Evolutionary conservation across 331 rosid genomes (phyloP), one percentile per base, ranked within the genome.

Genomic region (Acacia concinna): DNA sequence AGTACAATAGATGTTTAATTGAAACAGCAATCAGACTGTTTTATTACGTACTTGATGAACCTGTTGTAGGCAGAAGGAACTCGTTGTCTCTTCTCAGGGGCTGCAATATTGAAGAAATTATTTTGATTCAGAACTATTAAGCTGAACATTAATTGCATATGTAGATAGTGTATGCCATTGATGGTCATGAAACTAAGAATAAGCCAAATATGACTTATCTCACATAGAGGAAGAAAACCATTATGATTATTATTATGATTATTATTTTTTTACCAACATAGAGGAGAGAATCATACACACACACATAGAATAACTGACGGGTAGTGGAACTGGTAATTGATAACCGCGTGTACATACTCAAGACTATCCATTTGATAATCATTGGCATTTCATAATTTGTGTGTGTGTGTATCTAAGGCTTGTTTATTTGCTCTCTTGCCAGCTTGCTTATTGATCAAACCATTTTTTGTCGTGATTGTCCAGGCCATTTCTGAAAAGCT

Each of bases 31-130:
- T 78, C 37, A 20, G 31, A 75, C 72, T 37, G 31, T 1, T 31
- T 43, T 21, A 21, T 21, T 23, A 86, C 99, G 84, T 93, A 96
- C 99, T 91, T 96, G 51, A 95, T 95, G 90, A 95, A 95, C 60
- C 91, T 87, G 76, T 95, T 95, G 82, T 95, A 95, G 11, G 98
- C 98, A 3, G 99, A 96, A 65, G 99, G 99, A 85, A 96, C 96
- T 35, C 99, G 93, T 46, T 93, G 99, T 83, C 96, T 90, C 87
- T 96, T 96, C 91, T 96, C 99, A 2, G 98, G 99, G 54, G 99
- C 99, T 96, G 98, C 81, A 38, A 83, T 30, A 41, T 81, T 40
- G 32, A 81, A 7, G 70, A 77, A 40, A 46, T 66, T 41, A 34
- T 52, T 23, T n/a, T 43, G 68, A 38, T 75, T 71, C 31, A 56